Conservation (phyloP, 441 rosid genomes). For the Arabidopsis lyrata region DNA sequence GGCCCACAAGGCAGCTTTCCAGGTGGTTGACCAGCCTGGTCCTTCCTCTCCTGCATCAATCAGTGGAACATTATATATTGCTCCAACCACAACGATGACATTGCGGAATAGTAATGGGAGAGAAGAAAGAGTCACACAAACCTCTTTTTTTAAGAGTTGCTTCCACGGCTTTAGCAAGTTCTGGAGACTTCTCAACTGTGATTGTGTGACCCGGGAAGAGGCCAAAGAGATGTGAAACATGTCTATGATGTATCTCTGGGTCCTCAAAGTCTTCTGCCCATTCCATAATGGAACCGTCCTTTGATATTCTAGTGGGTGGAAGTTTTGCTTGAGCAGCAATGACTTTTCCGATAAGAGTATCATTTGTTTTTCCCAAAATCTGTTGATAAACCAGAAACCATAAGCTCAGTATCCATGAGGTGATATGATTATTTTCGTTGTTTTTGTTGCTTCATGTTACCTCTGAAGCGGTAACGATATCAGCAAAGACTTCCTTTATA, state of each 20-base stretch:
- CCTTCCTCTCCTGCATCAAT: conserved; percentile 80
- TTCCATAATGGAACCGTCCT: conserved; percentile 92
- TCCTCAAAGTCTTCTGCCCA: conserved; percentile 90
- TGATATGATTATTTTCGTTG: conserved; percentile 7
- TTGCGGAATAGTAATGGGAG: conserved; percentile 1
- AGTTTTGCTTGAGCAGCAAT: conserved; percentile 67
- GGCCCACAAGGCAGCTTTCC: conserved; percentile 95
- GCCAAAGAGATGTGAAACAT: conserved; percentile 87
- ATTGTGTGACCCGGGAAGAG: conserved; percentile 91
- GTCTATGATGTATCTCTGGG: conserved; percentile 89
- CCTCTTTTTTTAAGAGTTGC: conserved; percentile 81
- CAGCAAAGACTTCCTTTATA: conserved; percentile 76
- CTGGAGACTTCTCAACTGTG: conserved; percentile 69
- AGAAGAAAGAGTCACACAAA: conserved; percentile 39
- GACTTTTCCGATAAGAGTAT: conserved; percentile 62
- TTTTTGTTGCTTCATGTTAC: conserved; percentile 45
- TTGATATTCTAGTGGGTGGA: conserved; percentile 67
- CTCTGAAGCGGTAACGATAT: conserved; percentile 75
- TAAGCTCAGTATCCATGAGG: conserved; percentile 30
- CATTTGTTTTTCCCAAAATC: conserved; percentile 68
- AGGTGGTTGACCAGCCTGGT: conserved; percentile 92
- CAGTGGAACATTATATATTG: conserved; percentile 8
- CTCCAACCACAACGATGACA: background rate
- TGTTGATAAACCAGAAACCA: conserved; percentile 44
- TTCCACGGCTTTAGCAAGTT: conserved; percentile 79